Base-by-base conservation (phyloP, 2,329 filamentous ascomycete genomes). In the Macrophomina tecta region DNA sequence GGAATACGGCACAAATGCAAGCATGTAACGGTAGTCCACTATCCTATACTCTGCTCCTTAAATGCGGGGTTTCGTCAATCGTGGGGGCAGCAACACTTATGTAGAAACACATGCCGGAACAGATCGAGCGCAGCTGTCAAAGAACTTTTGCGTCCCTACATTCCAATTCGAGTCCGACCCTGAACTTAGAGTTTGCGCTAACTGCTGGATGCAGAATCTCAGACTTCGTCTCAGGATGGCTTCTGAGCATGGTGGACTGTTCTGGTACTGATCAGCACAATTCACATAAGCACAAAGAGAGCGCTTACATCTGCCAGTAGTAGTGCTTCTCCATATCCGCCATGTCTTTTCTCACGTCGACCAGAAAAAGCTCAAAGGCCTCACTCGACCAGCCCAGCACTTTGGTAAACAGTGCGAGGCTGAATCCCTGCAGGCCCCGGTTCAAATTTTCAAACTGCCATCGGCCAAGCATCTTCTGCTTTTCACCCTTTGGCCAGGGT, bases 401-500 rank as follows among this genome's bases (percentile, higher is more conserved):
- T 14, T 53, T 42, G 4, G 68, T 69, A 32, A 68, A 23, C 8
- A 63, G 45, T 9, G 67, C 56, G 14, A 69, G 28, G 16, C 66
- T 60, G 18, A 69, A 52, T 1, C 53, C 68, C 40, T 68, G 67
- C n/a, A 69, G 30, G 23, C 60, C 65, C 38, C 61, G 67, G 11
- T 49, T 32, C 9, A 66, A 56, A 18, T 68, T 64, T 11, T 68
- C 62, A 11, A 48, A 40, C 18, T 46, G 63, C 56, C 53, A 67
- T 28, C 52, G 46, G 5, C 68, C 68, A n/a, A 69, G 46, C 60
- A 56, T 34, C 55, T 69, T 69, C 18, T 67, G 64, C 49, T 55
- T 67, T 32, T 40, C 16, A 28, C 71, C 69, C 49, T 68, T 70
- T 32, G 71, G 64, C 70, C 70, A 72, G n/a, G 70, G 6, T 8